Evolutionary conservation across 2,329 filamentous ascomycete species (phyloP).

Genomic region (Colletotrichum sp.): DNA sequence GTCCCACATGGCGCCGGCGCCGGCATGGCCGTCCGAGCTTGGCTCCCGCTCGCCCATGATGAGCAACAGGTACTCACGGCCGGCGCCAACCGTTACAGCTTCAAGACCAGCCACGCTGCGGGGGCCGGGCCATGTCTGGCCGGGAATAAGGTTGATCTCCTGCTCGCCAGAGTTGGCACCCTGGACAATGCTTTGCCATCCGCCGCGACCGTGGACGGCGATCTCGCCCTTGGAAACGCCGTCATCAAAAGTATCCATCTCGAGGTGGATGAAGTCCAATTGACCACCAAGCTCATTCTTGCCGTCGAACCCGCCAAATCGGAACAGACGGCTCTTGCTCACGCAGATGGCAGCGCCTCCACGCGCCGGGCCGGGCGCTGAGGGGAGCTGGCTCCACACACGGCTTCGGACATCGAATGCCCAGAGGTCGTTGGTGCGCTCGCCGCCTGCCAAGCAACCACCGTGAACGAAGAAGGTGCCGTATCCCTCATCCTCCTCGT

Average conservation of each 20-base stretch:
- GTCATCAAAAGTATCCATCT: conserved; percentile 61
- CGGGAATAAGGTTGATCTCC: conserved; percentile 37
- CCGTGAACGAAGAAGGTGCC: conserved; percentile 79
- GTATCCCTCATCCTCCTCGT: conserved; percentile 66
- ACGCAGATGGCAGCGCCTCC: conserved; percentile 73
- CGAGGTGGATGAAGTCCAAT: conserved; percentile 69
- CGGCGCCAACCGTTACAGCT: conserved; percentile 62
- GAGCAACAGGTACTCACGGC: conserved; percentile 67
- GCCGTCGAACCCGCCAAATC: conserved; percentile 84
- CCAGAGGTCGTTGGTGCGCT: conserved; percentile 75
- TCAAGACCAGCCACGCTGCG: conserved; percentile 61
- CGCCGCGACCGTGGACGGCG: conserved; percentile 52
- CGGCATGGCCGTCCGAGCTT: conserved; percentile 52
- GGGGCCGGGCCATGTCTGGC: conserved; percentile 53
- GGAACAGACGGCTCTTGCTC: conserved; percentile 69
- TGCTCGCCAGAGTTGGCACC: conserved; percentile 33
- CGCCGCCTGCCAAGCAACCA: conserved; percentile 69
- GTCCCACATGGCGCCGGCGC: conserved; percentile 58
- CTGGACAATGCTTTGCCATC: conserved; percentile 60
- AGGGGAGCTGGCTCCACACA: conserved; percentile 71
- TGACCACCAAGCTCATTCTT: conserved; percentile 71
- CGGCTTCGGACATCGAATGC: conserved; percentile 70
- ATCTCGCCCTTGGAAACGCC: conserved; percentile 53
- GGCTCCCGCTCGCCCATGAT: conserved; percentile 62
- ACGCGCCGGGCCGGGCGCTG: conserved; percentile 70